Base-by-base conservation (phyloP, 805 yeast genomes). In the Yamadazyma scolyti region DNA sequence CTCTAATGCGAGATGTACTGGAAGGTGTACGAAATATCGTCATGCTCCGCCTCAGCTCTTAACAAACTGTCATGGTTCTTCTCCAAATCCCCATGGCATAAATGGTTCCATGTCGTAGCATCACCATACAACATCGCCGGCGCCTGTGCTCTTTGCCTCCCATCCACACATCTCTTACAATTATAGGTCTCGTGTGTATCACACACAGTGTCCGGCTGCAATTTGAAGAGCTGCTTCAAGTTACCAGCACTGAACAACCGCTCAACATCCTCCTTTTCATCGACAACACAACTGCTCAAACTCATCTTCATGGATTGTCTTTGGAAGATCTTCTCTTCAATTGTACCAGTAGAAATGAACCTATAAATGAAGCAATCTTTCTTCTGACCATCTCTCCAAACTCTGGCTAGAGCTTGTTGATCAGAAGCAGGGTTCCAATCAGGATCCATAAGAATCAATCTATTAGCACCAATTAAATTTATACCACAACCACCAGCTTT, bases 401-500 rank as follows among this genome's bases (percentile, higher is more conserved):
- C 96, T 56, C 98, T 75, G 0, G 97, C 97, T 40, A 93, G 67
- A 0, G 97, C 97, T 59, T 90, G 98, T 54, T 93, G 97, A 52
- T 90, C 98, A 1, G 96, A 82, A 0, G 98, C 97, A 0, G 98
- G 98, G 50, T 90, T 90, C 98, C 98, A 93, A 54, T 93, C 98
- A 0, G 80, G 80, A 53, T 93, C 98, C 51, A 93, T 68, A 28
- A 93, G 63, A 13, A 93, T 76, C 40, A 93, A 65, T 40, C 98
- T 71, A 44, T 93, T 93, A 2, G 97, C 98, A 9, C 98, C 98
- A 48, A 93, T 90, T 47, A 93, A 71, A 54, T 93, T 93, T 48
- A 93, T 86, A 60, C 98, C 98, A 67, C 98, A 93, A 1, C 98
- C 98, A 47, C 98, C 98, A 1, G 98, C 98, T 56, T 93, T 93